A percentile compares a stretch with the other conserved stretches of the same genome.
phyloP scores from a whole-genome alignment of 352 stramenopile species.

The Plasmopara viticola region DNA sequence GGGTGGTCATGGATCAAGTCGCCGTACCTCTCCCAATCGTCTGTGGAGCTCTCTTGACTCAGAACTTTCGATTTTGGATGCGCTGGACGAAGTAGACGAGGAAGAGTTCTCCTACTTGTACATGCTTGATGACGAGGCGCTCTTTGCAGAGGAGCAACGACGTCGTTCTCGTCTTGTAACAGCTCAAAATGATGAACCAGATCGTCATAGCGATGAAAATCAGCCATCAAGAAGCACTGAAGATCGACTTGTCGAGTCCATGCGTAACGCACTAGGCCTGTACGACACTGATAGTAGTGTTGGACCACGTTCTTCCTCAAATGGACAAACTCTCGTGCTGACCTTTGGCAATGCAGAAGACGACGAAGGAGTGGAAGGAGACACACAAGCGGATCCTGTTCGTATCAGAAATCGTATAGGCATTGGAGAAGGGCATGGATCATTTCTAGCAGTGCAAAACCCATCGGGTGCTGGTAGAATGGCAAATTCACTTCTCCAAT shows the following conservation, averaged over 20 bases:
- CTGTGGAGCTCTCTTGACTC: conserved; percentile 68
- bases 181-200: conserved; percentile 17
- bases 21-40: conserved; percentile 33
- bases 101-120: conserved; percentile 80
- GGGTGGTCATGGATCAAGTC: conserved; percentile 22
- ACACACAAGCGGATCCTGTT: conserved; percentile 3
- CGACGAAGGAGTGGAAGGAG: conserved; percentile 13
- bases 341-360: conserved; percentile 37
- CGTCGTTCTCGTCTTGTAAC: conserved; percentile 29
- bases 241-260: conserved; percentile 33
- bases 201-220: conserved; percentile 11
- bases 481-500: conserved; percentile 39
- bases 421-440: conserved; percentile 8
- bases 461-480: conserved; percentile 13
- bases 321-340: conserved; percentile 30
- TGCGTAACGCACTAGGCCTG: conserved; percentile 31
- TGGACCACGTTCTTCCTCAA: conserved; percentile 11
- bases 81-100: conserved; percentile 75
- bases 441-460: conserved; percentile 11
- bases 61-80: conserved; percentile 65
- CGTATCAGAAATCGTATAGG: conserved; percentile 4
- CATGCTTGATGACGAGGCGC: conserved; percentile 60
- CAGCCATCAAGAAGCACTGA: conserved; percentile 15
- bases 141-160: conserved; percentile 49
- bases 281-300: conserved; percentile 14